These are phyloP conservation scores for Coffea eugenioides DNA, from an alignment of 257 asterid genomes.

Conservation along the genomic window DNA sequence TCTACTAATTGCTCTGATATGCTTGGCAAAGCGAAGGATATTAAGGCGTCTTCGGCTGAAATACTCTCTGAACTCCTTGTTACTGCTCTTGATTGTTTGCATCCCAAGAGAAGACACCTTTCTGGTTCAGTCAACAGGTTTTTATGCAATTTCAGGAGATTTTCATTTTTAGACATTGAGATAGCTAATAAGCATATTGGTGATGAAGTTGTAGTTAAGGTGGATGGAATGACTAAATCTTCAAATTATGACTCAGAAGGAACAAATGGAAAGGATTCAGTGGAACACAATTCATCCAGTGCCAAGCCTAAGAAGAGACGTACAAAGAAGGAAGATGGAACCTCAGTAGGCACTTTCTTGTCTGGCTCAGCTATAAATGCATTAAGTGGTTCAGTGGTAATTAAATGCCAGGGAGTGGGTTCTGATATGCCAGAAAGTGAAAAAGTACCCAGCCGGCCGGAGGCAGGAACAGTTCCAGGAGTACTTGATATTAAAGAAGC, in stretches of 20 bases:
- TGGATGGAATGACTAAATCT: not conserved
- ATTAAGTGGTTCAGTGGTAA: conserved; percentile 20
- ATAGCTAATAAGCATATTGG: conserved; percentile 20
- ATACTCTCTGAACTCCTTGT: conserved; percentile 53
- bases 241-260: conserved; percentile 10
- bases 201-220: not conserved
- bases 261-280: conserved; percentile 9
- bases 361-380: not conserved
- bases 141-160: conserved; percentile 49
- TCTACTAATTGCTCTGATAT: conserved; percentile 21
- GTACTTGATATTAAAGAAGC: conserved; percentile 22
- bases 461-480: conserved; percentile 23
- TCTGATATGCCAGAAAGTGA: conserved; percentile 22
- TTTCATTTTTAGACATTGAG: conserved; percentile 43
- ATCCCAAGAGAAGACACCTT: conserved; percentile 33
- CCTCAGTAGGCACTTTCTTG: conserved; percentile 22
- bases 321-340: conserved; percentile 33
- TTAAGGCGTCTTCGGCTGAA: conserved; percentile 41
- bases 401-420: conserved; percentile 27
- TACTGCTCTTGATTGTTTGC: conserved; percentile 43
- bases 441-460: conserved; percentile 25
- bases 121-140: conserved; percentile 46
- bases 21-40: conserved; percentile 30
- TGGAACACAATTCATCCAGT: conserved; percentile 5
- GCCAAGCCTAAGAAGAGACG: conserved; percentile 25